A percentile compares a stretch with the other conserved stretches of the same genome.
Evolutionary conservation across 2,329 filamentous ascomycete genomes (phyloP).

Genomic region (Monosporascus sp.): DNA sequence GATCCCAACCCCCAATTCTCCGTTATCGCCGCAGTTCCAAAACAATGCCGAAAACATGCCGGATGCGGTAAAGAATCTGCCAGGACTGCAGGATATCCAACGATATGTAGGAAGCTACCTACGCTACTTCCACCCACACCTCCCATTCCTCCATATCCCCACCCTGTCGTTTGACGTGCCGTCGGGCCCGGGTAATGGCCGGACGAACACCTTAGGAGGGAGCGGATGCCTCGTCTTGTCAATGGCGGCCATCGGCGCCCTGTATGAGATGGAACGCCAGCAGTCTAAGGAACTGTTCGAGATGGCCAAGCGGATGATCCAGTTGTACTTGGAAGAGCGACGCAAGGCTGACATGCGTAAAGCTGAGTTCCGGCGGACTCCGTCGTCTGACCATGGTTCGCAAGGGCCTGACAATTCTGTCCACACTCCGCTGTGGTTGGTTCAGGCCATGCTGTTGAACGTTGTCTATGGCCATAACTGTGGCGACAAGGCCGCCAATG

Average conservation of each 20-base stretch:
- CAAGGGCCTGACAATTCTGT: constrained; percentile 54
- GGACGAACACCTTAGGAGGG: constrained; percentile 61
- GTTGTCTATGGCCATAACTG: constrained; percentile 95
- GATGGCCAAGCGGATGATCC: constrained; percentile 91
- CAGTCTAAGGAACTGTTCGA: constrained; percentile 85
- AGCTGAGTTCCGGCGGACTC: constrained; percentile 50
- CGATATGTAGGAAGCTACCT: constrained; percentile 88
- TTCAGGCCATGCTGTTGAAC: constrained; percentile 94
- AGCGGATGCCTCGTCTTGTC: constrained; percentile 82
- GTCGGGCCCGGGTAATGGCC: constrained; percentile 58
- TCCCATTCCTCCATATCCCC: constrained; percentile 90
- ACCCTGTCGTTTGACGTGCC: constrained; percentile 86
- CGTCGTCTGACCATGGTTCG: constrained; percentile 41
- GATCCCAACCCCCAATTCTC: constrained; percentile 50
- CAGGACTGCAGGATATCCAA: constrained; percentile 79
- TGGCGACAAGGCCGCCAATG: constrained; percentile 82
- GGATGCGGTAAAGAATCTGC: constrained; percentile 56
- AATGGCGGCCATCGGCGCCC: constrained; percentile 67
- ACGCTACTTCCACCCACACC: constrained; percentile 85
- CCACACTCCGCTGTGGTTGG: constrained; percentile 86
- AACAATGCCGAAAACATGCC: constrained; percentile 43
- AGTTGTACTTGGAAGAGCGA: constrained; percentile 85
- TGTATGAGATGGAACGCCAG: constrained; percentile 80
- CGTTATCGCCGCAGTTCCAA: constrained; percentile 48
- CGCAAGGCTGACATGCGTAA: constrained; percentile 76